Evolutionary conservation across 306 rosid genomes (phyloP).

Genomic region (Dryas alaskensis): DNA sequence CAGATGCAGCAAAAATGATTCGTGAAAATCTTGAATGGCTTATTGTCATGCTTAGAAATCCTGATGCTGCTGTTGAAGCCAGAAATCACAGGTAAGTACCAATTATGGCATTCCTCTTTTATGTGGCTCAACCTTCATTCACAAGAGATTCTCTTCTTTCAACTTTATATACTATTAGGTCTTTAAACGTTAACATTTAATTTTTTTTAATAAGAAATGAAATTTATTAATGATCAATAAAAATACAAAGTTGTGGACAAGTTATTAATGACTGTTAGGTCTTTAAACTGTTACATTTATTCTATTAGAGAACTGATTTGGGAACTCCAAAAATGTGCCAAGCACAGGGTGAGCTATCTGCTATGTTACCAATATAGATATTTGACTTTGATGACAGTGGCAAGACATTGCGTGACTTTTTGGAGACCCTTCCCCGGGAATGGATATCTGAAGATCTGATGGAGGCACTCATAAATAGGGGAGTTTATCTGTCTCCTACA

Average conservation of each 20-base stretch:
- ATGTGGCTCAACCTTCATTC: constrained; percentile 16
- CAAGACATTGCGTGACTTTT: constrained; percentile 78
- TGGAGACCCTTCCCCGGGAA: constrained; percentile 92
- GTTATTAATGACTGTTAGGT: neutral
- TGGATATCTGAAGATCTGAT: constrained; percentile 94
- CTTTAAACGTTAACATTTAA: constrained; percentile 8
- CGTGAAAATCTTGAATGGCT: constrained; percentile 98
- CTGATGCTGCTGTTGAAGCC: constrained; percentile 83
- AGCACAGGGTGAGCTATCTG: constrained; percentile 15
- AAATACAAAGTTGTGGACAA: neutral
- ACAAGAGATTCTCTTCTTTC: constrained; percentile 15
- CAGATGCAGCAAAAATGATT: constrained; percentile 91
- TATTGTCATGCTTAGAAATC: constrained; percentile 73
- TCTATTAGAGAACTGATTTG: constrained; percentile 5
- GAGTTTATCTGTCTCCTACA: constrained; percentile 77
- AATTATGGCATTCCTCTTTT: constrained; percentile 4
- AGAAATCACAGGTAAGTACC: constrained; percentile 86
- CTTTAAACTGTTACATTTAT: constrained; percentile 13
- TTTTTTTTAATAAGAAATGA: neutral
- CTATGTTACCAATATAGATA: constrained; percentile 12
- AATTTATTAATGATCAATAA: neutral
- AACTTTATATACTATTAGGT: neutral
- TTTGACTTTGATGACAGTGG: constrained; percentile 63
- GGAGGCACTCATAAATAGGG: constrained; percentile 75
- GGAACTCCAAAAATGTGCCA: constrained; percentile 1